Conservation (phyloP, 2,329 filamentous ascomycete species). For the Stagonosporopsis vannaccii region DNA sequence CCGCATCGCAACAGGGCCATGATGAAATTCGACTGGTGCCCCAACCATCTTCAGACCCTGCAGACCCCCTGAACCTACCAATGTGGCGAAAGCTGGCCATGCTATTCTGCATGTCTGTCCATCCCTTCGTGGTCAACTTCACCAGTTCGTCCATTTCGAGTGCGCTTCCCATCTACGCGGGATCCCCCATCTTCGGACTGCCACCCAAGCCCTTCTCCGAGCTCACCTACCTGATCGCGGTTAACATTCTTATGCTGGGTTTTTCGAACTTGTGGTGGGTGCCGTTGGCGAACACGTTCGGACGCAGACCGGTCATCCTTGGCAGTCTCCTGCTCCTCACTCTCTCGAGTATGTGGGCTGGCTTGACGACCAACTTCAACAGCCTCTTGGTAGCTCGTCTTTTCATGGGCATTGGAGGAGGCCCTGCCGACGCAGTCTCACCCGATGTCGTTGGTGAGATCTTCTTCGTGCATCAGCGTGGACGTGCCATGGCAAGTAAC, state of each 20-base stretch:
- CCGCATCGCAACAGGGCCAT: conserved; percentile 39
- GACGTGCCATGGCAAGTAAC: conserved; percentile 48
- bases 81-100: conserved; percentile 47
- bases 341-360: conserved; percentile 51
- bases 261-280: conserved; percentile 53
- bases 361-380: conserved; percentile 45
- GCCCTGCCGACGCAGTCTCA: conserved; percentile 50
- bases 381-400: conserved; percentile 49
- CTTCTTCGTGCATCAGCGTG: conserved; percentile 53
- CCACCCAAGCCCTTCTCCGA: conserved; percentile 41
- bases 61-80: conserved; percentile 53
- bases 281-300: conserved; percentile 51
- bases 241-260: conserved; percentile 51
- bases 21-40: conserved; percentile 51
- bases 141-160: conserved; percentile 47
- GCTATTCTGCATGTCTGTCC: conserved; percentile 48
- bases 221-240: conserved; percentile 49
- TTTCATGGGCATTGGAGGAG: conserved; percentile 49
- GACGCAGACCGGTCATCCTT: conserved; percentile 50
- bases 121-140: conserved; percentile 50
- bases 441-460: conserved; percentile 53
- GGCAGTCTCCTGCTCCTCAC: conserved; percentile 44
- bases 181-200: conserved; percentile 39
- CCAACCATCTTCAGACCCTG: conserved; percentile 49
- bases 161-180: conserved; percentile 46